A percentile compares a stretch with the other conserved stretches of the same genome.
phyloP scores from a whole-genome alignment of 331 rosid species.

The Acacia pycnantha region DNA sequence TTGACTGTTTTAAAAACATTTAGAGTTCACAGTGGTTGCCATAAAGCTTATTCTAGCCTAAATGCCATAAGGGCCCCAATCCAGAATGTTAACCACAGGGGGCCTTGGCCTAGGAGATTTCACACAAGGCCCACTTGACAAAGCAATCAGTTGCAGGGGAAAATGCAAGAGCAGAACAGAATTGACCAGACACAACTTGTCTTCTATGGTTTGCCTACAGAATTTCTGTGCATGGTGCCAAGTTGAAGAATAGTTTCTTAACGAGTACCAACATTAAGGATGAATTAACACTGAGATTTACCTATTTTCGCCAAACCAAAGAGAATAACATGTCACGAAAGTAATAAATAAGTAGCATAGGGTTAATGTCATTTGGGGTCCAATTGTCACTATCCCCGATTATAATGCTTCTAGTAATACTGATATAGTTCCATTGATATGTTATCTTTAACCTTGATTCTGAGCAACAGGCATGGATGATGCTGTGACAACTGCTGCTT shows the following conservation, averaged over 20 bases:
- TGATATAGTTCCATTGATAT: neutral
- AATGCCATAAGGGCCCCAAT: neutral
- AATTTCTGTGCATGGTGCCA: neutral
- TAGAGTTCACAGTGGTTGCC: neutral
- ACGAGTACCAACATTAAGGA: neutral
- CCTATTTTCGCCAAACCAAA: neutral
- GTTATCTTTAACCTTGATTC: constrained; percentile 70
- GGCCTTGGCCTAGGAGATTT: neutral
- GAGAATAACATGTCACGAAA: neutral
- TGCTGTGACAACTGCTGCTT: constrained; percentile 93
- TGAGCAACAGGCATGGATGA: constrained; percentile 81
- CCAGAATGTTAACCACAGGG: neutral
- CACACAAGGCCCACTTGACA: neutral
- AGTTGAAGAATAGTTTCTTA: neutral
- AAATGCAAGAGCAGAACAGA: neutral
- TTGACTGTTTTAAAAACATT: neutral
- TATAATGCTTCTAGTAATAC: neutral
- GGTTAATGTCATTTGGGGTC: neutral
- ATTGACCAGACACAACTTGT: neutral
- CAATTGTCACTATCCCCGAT: neutral
- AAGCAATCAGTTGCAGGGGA: neutral
- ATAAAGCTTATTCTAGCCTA: neutral
- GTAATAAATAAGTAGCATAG: neutral
- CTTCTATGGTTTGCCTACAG: neutral
- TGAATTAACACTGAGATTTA: neutral